These are phyloP conservation scores for Mimosa bimucronata DNA, from an alignment of 306 rosid genomes.

Conservation along the genomic window DNA sequence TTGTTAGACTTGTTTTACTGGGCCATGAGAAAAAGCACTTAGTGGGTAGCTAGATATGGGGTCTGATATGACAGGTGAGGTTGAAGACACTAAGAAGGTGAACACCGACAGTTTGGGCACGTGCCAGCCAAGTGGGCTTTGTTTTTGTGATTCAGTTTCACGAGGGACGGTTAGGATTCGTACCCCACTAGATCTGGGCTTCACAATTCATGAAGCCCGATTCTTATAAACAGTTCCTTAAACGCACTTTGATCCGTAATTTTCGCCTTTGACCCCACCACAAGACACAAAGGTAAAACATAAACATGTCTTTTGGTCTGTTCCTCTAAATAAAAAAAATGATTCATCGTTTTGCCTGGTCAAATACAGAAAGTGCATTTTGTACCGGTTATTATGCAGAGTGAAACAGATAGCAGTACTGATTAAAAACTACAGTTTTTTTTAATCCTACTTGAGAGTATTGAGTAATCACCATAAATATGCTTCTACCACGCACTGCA, in stretches of 20 bases:
- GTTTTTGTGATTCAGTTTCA: conserved; percentile 32
- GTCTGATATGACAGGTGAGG: background rate
- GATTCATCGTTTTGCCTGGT: no score
- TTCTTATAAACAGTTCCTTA: conserved; percentile 29
- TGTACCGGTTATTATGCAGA: background rate
- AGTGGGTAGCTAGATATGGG: background rate
- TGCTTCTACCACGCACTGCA: background rate
- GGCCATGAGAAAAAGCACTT: background rate
- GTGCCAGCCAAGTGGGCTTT: conserved; percentile 43
- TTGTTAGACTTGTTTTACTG: background rate
- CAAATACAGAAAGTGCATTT: background rate
- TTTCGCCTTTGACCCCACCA: background rate
- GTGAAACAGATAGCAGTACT: background rate
- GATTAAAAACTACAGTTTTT: background rate
- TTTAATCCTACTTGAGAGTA: background rate
- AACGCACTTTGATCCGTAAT: conserved; percentile 37
- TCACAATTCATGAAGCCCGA: background rate
- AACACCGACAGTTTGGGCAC: conserved; percentile 66
- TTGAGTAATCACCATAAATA: conserved; percentile 23
- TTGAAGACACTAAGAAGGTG: background rate
- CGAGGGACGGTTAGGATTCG: conserved; percentile 47
- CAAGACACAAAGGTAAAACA: background rate
- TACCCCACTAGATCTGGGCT: conserved; percentile 36
- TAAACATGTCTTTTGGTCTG: background rate
- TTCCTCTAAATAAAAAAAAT: background rate